Evolutionary conservation across 148 eudicot species (phyloP).

Genomic region (Camellia japonica): DNA sequence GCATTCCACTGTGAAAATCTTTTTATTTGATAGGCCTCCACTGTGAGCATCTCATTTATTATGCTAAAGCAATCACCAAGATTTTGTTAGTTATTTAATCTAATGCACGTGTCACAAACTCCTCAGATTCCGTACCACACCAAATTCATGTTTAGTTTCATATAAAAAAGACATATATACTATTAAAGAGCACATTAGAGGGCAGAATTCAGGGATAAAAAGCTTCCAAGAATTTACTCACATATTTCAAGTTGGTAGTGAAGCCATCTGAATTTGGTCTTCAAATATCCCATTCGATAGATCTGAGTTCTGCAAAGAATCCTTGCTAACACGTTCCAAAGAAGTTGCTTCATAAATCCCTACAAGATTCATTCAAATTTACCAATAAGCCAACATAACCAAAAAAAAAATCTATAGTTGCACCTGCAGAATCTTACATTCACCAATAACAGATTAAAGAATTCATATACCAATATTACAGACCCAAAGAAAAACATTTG

Average conservation of each 20-base stretch:
- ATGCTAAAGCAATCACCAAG: not conserved
- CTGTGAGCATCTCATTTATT: not conserved
- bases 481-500: not conserved
- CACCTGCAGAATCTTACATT: not conserved
- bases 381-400: not conserved
- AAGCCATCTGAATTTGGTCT: conserved; percentile 67
- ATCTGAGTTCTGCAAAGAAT: conserved; percentile 54
- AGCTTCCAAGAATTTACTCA: conserved; percentile 5
- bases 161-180: not conserved
- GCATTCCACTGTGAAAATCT: not conserved
- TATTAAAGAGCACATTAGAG: not conserved
- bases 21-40: not conserved
- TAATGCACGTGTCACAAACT: not conserved
- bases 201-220: not conserved
- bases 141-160: not conserved
- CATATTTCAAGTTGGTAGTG: conserved; percentile 75
- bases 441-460: conserved; percentile 3
- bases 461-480: not conserved
- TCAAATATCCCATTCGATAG: conserved; percentile 58
- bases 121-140: not conserved
- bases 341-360: conserved; percentile 96
- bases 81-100: not conserved
- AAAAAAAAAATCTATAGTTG: not conserved
- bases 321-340: conserved; percentile 65
- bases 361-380: conserved; percentile 28